Conservation (phyloP, 371 early-diverging fungal species). For the Mortierella sp. region DNA sequence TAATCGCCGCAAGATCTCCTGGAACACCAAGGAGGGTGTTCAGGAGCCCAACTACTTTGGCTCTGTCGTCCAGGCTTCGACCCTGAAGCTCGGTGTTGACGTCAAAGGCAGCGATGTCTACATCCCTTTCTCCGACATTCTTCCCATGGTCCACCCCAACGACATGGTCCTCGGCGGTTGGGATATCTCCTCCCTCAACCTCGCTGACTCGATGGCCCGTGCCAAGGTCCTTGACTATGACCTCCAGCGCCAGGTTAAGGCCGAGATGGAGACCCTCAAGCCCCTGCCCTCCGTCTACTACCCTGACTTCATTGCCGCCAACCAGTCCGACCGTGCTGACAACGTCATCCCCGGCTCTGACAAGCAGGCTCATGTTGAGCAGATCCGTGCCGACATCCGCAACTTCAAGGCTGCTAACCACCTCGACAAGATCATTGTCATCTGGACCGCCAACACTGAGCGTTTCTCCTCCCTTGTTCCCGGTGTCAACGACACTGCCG, state of each 20-base stretch:
- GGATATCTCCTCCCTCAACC: conserved; percentile 91
- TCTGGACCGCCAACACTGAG: conserved; percentile 99
- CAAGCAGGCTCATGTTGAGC: conserved; percentile 90
- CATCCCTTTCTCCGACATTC: conserved; percentile 89
- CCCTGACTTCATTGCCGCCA: conserved; percentile 96
- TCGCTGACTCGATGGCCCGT: conserved; percentile 93
- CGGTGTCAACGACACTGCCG: conserved; percentile 97
- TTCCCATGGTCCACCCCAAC: conserved; percentile 97
- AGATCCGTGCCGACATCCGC: conserved; percentile 93
- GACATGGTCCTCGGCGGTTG: conserved; percentile 97
- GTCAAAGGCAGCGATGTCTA: conserved; percentile 86
- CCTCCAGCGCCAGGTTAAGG: conserved; percentile 90
- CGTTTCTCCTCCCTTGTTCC: conserved; percentile 82
- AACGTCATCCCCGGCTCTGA: conserved; percentile 85
- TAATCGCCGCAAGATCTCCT: conserved; percentile 85
- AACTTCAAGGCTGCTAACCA: conserved; percentile 89
- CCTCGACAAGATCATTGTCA: conserved; percentile 93
- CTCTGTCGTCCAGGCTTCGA: conserved; percentile 94
- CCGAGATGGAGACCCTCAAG: conserved; percentile 79
- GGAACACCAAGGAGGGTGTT: conserved; percentile 93
- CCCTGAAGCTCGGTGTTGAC: conserved; percentile 91
- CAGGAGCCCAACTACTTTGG: conserved; percentile 96
- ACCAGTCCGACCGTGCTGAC: conserved; percentile 96
- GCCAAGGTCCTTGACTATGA: conserved; percentile 95
- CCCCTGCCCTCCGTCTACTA: conserved; percentile 97